A percentile compares a stretch with the other conserved stretches of the same genome.
These are phyloP conservation scores for Lentinula boryana DNA, from an alignment of 768 basidiomycete species.

Conservation along the genomic window DNA sequence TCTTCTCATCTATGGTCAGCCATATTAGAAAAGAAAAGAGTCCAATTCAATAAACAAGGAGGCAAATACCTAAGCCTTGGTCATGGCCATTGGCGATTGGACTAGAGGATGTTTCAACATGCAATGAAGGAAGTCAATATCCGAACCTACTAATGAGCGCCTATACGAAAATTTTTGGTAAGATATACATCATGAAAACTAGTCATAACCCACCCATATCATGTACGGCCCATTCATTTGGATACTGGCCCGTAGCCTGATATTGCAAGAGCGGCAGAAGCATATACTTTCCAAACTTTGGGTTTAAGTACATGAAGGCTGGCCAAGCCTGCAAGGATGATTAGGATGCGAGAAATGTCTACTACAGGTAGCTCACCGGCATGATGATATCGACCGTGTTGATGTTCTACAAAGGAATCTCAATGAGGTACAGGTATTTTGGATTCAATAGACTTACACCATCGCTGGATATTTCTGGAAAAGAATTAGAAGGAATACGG, in stretches of 20 bases:
- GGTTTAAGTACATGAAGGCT: constrained; percentile 36
- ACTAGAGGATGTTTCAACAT: neutral
- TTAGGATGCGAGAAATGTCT: neutral
- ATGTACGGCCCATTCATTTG: constrained; percentile 20
- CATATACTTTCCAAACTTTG: constrained; percentile 32
- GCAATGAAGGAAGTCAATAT: neutral
- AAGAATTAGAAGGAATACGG: neutral
- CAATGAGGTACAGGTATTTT: neutral
- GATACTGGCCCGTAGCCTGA: constrained; percentile 24
- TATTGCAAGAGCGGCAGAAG: constrained; percentile 45
- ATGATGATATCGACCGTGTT: constrained; percentile 44
- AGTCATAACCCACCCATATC: constrained; percentile 22
- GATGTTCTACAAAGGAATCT: constrained; percentile 16
- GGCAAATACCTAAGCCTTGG: neutral
- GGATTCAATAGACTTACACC: constrained; percentile 19
- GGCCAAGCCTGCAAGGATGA: constrained; percentile 24
- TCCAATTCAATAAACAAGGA: neutral
- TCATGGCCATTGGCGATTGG: constrained; percentile 13
- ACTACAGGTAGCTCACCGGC: constrained; percentile 12
- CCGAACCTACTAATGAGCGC: constrained; percentile 17
- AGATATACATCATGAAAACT: constrained; percentile 19
- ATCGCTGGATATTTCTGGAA: constrained; percentile 29
- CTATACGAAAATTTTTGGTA: constrained; percentile 24
- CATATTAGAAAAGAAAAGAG: neutral
- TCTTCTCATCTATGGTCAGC: constrained; percentile 2